Evolutionary conservation across 495 filamentous ascomycete genomes (phyloP).

Genomic region (Xylaria curta): DNA sequence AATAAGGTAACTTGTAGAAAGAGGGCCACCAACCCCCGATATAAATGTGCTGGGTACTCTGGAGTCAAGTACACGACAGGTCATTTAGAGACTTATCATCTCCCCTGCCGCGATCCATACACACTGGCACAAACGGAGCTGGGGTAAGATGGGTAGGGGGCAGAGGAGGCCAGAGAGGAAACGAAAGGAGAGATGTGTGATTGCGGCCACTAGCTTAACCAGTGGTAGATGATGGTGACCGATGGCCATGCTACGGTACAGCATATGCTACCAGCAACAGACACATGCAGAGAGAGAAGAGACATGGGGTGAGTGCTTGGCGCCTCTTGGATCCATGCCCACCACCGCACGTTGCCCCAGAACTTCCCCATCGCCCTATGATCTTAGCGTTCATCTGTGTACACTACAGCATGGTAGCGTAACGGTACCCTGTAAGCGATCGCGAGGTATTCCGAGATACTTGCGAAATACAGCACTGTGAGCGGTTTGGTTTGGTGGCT

Average conservation of each 20-base stretch:
- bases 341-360: conserved; percentile 33
- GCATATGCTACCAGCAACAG: conserved; percentile 19
- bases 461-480: conserved; percentile 31
- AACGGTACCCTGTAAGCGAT: conserved; percentile 36
- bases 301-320: conserved; percentile 38
- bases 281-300: conserved; percentile 34
- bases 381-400: conserved; percentile 36
- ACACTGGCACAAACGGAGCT: conserved; percentile 27
- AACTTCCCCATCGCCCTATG: conserved; percentile 36
- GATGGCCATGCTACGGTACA: background rate
- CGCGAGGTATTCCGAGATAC: conserved; percentile 39
- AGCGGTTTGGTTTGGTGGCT: background rate
- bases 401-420: conserved; percentile 23
- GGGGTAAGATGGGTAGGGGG: conserved; percentile 23
- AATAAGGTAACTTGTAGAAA: conserved; percentile 17
- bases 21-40: conserved; percentile 23
- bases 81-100: conserved; percentile 23
- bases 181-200: conserved; percentile 19
- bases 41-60: conserved; percentile 6
- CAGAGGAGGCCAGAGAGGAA: conserved; percentile 11
- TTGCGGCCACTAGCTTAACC: background rate
- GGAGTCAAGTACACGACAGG: conserved; percentile 13
- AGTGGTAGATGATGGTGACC: conserved; percentile 2
- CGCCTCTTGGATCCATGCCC: conserved; percentile 39
- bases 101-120: conserved; percentile 28